Percentiles rank a stretch among this genome's conserved stretches.
These are phyloP conservation scores for Talaromyces sp. DNA, from an alignment of 2,329 filamentous ascomycete species.

Conservation along the genomic window DNA sequence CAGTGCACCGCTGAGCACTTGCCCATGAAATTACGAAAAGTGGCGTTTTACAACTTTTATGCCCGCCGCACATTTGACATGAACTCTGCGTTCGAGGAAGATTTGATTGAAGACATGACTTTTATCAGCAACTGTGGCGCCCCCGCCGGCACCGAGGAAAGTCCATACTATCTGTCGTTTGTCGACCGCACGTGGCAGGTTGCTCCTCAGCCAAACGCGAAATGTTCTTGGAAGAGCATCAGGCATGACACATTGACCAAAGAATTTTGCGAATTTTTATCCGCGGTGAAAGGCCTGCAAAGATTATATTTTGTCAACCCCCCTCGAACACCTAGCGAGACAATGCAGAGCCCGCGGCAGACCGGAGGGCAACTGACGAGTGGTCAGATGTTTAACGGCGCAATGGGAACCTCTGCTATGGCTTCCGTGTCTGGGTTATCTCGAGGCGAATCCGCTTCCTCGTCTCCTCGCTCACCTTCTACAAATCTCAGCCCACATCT, in stretches of 20 bases:
- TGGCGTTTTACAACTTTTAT: constrained; percentile 57
- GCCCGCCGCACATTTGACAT: constrained; percentile 48
- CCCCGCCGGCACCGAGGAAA: constrained; percentile 28
- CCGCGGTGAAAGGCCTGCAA: constrained; percentile 42
- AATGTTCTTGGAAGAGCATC: constrained; percentile 44
- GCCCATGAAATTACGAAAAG: constrained; percentile 44
- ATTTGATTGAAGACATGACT: constrained; percentile 45
- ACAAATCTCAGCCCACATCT: neutral
- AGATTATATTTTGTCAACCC: constrained; percentile 50
- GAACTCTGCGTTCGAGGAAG: constrained; percentile 39
- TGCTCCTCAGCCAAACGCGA: constrained; percentile 19
- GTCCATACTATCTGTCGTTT: constrained; percentile 43
- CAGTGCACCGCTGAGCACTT: constrained; percentile 47
- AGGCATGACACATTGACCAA: constrained; percentile 47
- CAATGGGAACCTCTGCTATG: neutral
- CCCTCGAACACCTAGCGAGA: constrained; percentile 24
- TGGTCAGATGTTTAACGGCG: constrained; percentile 15
- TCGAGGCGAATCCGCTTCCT: constrained; percentile 2
- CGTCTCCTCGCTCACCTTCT: constrained; percentile 13
- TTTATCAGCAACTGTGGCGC: constrained; percentile 43
- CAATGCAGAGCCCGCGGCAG: constrained; percentile 24
- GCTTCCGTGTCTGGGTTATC: constrained; percentile 20
- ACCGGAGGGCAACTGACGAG: constrained; percentile 16
- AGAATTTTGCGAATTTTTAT: constrained; percentile 41
- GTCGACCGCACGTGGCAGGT: constrained; percentile 53